Base-by-base conservation (phyloP, 2,329 filamentous ascomycete species). In the Exophiala sideris region DNA sequence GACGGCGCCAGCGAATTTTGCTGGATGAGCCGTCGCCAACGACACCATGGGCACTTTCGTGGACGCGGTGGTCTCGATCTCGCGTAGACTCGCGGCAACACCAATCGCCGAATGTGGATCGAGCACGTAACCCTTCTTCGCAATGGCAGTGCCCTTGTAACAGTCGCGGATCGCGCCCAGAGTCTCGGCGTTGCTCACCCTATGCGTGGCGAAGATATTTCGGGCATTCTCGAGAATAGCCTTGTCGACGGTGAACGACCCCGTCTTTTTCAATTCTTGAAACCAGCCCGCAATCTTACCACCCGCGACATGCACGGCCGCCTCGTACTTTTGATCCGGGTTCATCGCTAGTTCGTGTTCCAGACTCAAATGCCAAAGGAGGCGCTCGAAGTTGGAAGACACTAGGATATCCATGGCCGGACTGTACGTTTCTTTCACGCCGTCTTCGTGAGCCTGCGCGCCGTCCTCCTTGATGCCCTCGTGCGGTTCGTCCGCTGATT, bases 371-470 rank as follows among this genome's bases (percentile, higher is more conserved):
- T 89, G 96, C 92, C 92, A 97, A 9, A 99, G 79, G 4, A 99
- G 79, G 32, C 94, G 84, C 78, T 99, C 94, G 69, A 99, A 97
- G 77, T 99, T 99, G 70, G 88, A 94, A 20, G 88, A 92, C 10
- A 97, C 91, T 3, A 97, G 79, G 62, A 97, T 97, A 71, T 99
- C 94, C 94, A 99, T 97, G 42, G 94, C 94, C 0, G 94, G 94
- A 64, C 87, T 91, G 48, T 95, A 81, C 0, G 94, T 99, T 75
- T 95, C 91, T 74, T 90, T 91, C 58, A 92, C 90, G 35, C 88
- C 89, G 41, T 84, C 82, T 41, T 76, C 73, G 56, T 90, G 84
- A 6, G 81, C 80, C 64, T 84, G 81, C 14, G 72, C 80, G 21
- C 82, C 82, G 63, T 85, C 81, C 49, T 75, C 76, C 3, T 70